Evolutionary conservation across 2,329 filamentous ascomycete genomes (phyloP), one percentile per base, ranked within the genome.

Genomic region (Paraphoma sp.): DNA sequence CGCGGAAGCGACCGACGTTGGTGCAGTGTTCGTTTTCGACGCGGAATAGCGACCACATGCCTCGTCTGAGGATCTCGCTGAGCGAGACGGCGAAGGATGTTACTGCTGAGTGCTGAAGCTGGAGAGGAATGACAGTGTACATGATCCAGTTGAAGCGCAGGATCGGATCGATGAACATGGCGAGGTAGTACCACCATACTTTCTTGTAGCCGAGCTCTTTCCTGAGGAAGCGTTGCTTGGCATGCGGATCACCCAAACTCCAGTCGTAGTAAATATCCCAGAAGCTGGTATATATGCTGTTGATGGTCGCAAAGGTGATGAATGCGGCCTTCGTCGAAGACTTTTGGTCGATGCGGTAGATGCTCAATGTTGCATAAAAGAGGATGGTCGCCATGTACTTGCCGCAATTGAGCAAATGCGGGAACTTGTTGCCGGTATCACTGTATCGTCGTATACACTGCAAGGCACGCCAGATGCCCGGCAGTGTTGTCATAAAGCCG

Each of bases 241-340:
- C 86, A 53, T 89, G 86, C 0, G 89, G 84, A 67, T 97, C 93
- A 3, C 94, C 84, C n/a, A 97, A 83, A 71, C 90, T 95, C 84
- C 95, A 98, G 76, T 99, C 95, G 91, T 98, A 97, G 62, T 92
- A 87, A 1, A 99, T 80, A 73, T 99, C 95, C 95, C 95, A 99
- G 42, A 97, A 84, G 9, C 87, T 92, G 65, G 86, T 89, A 76
- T 97, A 98, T 29, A 96, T 77, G 44, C 88, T 85, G 73, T 97
- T 99, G 63, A 96, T 77, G n/a, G 84, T 82, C 0, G 92, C 92
- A 67, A 93, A 92, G 0, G 87, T 83, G 59, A 96, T 89, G 74
- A 96, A 98, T 1, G 92, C 74, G 0, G 87, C 90, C 56, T 82
- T 80, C 41, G 92, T 82, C 14, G 85, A 81, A 1, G 79, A 78